Evolutionary conservation across 2,329 filamentous ascomycete genomes (phyloP), one percentile per base, ranked within the genome.

Genomic region (Pyrenochaeta sp.): DNA sequence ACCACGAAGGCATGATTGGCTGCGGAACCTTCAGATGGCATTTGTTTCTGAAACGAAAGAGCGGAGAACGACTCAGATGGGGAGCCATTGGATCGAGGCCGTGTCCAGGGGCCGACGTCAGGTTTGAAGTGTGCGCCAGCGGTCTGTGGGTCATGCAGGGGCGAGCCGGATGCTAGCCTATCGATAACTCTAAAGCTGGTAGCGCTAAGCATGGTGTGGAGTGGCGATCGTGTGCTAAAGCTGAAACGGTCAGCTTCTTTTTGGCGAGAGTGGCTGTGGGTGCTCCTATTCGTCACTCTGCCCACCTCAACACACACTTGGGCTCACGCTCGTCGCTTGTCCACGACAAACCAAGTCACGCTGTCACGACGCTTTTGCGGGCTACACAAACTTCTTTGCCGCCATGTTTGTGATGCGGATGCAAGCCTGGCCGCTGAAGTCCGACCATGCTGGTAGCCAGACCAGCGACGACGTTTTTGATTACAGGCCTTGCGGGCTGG

Each of bases 31-130:
- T 59, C 50, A 56, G 50, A 49, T 60, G 56, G 51, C 52, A 54
- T 57, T 61, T 67, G 69, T 72, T 66, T 66, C 35, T 71, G 68
- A 73, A 72, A 71, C 68, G 58, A 57, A 51, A 56, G 55, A 60
- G 60, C 49, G 59, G 60, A 61, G 56, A 40, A 51, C 52, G 54
- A 50, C 55, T 60, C 52, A 52, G 56, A 51, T 41, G 37, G 55
- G 51, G 47, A 48, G 49, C 50, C 44, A 58, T 60, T 56, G 56
- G 61, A 55, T 53, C 42, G 51, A 55, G 32, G 53, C 49, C 47
- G 23, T 46, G 55, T 51, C 53, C 59, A 67, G 63, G 58, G 40
- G 62, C 45, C 57, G 47, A 51, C 37, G 45, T 55, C 59, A 54
- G 50, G 62, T 60, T 61, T 61, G 62, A 56, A 33, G 59, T 52